Percentiles rank a stretch among this genome's conserved stretches.
phyloP scores from a whole-genome alignment of 305 asterid genomes.

The Euphrasia arctica region DNA sequence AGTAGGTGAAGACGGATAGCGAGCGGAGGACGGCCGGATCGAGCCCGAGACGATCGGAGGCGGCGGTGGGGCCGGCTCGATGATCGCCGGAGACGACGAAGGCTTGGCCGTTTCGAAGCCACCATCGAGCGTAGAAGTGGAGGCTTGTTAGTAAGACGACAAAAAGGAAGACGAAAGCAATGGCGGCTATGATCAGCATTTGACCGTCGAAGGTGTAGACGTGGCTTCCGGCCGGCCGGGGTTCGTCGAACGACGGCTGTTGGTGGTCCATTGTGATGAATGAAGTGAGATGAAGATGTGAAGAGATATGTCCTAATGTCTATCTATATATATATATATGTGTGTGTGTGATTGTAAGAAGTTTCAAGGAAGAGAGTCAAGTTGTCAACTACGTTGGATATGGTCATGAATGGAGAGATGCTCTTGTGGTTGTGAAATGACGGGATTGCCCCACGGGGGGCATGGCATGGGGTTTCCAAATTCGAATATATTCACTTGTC shows the following conservation, averaged over 20 bases:
- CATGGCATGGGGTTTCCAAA: too few relatives aligned
- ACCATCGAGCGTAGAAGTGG: conserved; percentile 50
- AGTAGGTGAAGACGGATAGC: conserved; percentile 38
- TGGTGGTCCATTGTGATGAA: conserved; percentile 8
- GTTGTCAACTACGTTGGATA: neutral
- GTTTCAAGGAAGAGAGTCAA: neutral
- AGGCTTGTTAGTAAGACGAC: conserved; percentile 39
- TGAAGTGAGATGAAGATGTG: neutral
- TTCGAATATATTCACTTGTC: neutral
- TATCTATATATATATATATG: too few relatives aligned
- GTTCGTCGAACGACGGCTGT: neutral
- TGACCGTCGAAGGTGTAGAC: conserved; percentile 41
- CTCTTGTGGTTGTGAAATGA: neutral
- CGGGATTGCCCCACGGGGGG: neutral
- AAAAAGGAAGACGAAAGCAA: conserved; percentile 35
- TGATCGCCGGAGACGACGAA: conserved; percentile 36
- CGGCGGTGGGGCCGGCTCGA: neutral
- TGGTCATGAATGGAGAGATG: neutral
- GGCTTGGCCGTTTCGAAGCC: conserved; percentile 37
- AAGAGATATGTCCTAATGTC: too few relatives aligned
- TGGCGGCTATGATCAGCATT: conserved; percentile 46
- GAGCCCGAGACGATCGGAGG: conserved; percentile 36
- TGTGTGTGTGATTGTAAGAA: neutral
- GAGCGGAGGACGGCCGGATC: conserved; percentile 42
- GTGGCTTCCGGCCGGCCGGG: conserved; percentile 18